Base-by-base conservation (phyloP, 108 stramenopile species). In the Skeletonema costatum region DNA sequence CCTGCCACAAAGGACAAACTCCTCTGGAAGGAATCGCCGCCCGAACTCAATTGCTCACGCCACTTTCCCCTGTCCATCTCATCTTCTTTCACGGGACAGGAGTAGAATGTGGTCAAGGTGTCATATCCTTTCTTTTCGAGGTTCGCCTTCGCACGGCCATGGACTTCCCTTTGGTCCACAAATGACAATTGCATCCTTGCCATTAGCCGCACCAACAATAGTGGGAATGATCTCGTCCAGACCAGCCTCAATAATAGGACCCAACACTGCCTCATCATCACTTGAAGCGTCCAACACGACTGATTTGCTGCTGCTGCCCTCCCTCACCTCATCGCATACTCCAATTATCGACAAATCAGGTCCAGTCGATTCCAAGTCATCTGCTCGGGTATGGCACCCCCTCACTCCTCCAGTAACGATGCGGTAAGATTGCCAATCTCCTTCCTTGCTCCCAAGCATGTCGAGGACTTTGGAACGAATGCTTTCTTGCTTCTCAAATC, bases 401-500 rank as follows among this genome's bases (percentile, higher is more conserved):
- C 83, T 85, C 88, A 94, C 92, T 21, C 93, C 93, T 56, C 93
- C 93, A 64, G 85, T 86, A 51, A 94, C 88, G 68, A 94, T 83
- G 36, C 91, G 88, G 76, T 78, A 94, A 10, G 75, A 81, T 25
- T 53, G 51, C 4, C 88, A 86, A 41, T 44, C 60, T 14, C 61
- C 35, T 1, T 51, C 62, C 29, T 60, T 50, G 65, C 80, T 72
- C 38, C 66, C 36, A 32, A 75, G 64, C 17, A 73, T 35, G 51
- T 60, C 59, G 36, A 25, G 25, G 25, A 25, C 25, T 25, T 25
- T 25, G 25, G 25, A 25, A 0, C 25, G 25, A 25, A 25, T 25
- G 25, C 25, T 25, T 25, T 25, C 25, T 25, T 25, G 25, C 25
- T 25, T 25, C 25, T 25, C 25, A 25, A 25, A 25, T 25, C 25